These are phyloP conservation scores for Canariomyces notabilis DNA, from an alignment of 2,329 filamentous ascomycete genomes.

Conservation along the genomic window DNA sequence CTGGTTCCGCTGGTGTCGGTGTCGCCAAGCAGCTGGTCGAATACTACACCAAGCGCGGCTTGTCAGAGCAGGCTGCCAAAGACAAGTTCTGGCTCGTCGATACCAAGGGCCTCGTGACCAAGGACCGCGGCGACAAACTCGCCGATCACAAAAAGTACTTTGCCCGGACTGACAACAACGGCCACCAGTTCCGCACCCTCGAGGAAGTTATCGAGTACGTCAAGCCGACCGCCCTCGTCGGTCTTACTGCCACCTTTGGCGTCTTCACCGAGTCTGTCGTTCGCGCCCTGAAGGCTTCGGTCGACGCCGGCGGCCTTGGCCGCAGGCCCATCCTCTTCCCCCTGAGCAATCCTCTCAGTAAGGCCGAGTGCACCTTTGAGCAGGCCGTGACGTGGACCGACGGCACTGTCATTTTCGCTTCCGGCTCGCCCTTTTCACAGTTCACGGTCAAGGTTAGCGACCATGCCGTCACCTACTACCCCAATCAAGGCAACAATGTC, in stretches of 20 bases:
- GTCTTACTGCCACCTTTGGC: constrained; percentile 88
- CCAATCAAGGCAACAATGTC: constrained; percentile 79
- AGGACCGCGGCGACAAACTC: constrained; percentile 87
- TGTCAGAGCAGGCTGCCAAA: constrained; percentile 80
- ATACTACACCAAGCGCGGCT: constrained; percentile 88
- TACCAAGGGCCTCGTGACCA: constrained; percentile 90
- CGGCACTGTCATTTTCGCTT: constrained; percentile 87
- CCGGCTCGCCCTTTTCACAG: constrained; percentile 83
- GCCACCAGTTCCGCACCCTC: constrained; percentile 69
- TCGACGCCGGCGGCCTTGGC: constrained; percentile 60
- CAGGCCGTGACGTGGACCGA: constrained; percentile 88
- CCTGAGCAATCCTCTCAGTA: constrained; percentile 90
- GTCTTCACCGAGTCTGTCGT: constrained; percentile 88
- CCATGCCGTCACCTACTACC: constrained; percentile 62
- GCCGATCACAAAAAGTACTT: constrained; percentile 83
- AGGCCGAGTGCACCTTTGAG: constrained; percentile 97
- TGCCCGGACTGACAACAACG: constrained; percentile 58
- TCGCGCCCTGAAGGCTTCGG: constrained; percentile 60
- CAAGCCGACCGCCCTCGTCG: constrained; percentile 89
- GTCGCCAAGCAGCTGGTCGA: constrained; percentile 97
- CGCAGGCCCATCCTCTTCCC: constrained; percentile 90
- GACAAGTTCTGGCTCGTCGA: constrained; percentile 97
- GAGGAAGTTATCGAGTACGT: constrained; percentile 92
- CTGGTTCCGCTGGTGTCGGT: constrained; percentile 91
- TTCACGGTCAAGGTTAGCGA: constrained; percentile 60